Percentiles rank a stretch among this genome's conserved stretches.
Conservation (phyloP, 2,329 filamentous ascomycete genomes). For the Cladosporium sphaerospermum region DNA sequence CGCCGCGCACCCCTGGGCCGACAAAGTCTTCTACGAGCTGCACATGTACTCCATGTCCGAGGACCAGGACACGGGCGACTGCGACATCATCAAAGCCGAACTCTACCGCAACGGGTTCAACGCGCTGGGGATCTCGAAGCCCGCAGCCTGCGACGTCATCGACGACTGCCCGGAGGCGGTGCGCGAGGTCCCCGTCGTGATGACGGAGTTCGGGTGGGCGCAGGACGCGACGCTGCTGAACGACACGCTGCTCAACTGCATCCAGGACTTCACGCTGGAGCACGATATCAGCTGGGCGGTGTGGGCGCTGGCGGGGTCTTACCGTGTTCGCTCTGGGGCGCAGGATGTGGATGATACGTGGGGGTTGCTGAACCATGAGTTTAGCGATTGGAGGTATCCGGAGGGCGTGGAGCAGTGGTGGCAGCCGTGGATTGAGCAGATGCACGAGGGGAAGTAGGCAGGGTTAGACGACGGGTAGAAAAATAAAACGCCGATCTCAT, state of each 20-base stretch:
- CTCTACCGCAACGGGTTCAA: constrained; percentile 49
- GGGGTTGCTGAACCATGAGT: constrained; percentile 44
- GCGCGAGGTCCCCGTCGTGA: constrained; percentile 32
- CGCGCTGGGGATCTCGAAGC: constrained; percentile 34
- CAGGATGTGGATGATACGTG: constrained; percentile 45
- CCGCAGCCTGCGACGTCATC: constrained; percentile 31
- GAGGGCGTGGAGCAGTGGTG: constrained; percentile 44
- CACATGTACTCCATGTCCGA: constrained; percentile 37
- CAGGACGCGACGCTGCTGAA: constrained; percentile 37
- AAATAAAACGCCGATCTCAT: too few species aligned
- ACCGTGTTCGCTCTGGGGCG: constrained; percentile 40
- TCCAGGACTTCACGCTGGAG: constrained; percentile 40
- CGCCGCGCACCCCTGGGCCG: constrained; percentile 40
- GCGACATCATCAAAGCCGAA: constrained; percentile 43
- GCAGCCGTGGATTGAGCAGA: constrained; percentile 46
- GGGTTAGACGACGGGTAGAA: too few species aligned
- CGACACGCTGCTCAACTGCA: constrained; percentile 42
- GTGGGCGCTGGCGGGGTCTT: constrained; percentile 46
- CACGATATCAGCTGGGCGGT: constrained; percentile 45
- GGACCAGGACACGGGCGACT: constrained; percentile 37
- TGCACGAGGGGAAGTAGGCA: constrained; percentile 33
- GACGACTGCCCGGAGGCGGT: constrained; percentile 30
- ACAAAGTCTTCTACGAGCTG: constrained; percentile 45
- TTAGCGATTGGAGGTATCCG: constrained; percentile 42
- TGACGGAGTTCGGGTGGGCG: constrained; percentile 34